Evolutionary conservation across 2,329 filamentous ascomycete genomes (phyloP).

Genomic region (Claviceps quebecensis): DNA sequence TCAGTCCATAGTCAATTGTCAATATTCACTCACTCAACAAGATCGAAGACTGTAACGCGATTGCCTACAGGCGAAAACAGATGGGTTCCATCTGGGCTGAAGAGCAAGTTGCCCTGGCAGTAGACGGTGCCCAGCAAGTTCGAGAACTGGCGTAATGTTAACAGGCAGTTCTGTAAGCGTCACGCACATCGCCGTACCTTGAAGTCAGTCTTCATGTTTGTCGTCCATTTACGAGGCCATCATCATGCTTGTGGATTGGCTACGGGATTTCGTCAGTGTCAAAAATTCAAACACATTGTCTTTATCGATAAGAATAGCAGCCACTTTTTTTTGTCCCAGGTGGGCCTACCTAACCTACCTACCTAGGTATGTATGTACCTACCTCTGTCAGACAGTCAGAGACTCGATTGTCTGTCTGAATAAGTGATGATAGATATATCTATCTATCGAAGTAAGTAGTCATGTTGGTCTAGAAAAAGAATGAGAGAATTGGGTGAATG

Average conservation of each 20-base stretch:
- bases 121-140: constrained; percentile 98
- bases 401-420: no score
- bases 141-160: constrained; percentile 59
- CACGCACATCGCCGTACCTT: constrained; percentile 44
- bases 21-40: constrained; percentile 60
- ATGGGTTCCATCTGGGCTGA: constrained; percentile 90
- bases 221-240: constrained; percentile 17
- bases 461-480: no score
- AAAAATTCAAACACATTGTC: constrained; percentile 15
- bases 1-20: no score
- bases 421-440: no score
- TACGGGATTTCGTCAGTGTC: constrained; percentile 7
- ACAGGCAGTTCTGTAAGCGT: not conserved
- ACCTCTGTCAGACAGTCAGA: no score
- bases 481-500: no score
- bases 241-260: constrained; percentile 7
- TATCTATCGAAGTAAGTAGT: no score
- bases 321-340: not conserved
- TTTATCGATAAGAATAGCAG: constrained; percentile 12
- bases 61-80: constrained; percentile 95
- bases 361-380: no score
- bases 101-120: constrained; percentile 92
- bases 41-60: constrained; percentile 86
- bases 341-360: no score
- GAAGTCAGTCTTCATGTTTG: constrained; percentile 96